These are phyloP conservation scores for Trichoderma arundinaceum DNA, from an alignment of 2,329 filamentous ascomycete species.

Conservation along the genomic window DNA sequence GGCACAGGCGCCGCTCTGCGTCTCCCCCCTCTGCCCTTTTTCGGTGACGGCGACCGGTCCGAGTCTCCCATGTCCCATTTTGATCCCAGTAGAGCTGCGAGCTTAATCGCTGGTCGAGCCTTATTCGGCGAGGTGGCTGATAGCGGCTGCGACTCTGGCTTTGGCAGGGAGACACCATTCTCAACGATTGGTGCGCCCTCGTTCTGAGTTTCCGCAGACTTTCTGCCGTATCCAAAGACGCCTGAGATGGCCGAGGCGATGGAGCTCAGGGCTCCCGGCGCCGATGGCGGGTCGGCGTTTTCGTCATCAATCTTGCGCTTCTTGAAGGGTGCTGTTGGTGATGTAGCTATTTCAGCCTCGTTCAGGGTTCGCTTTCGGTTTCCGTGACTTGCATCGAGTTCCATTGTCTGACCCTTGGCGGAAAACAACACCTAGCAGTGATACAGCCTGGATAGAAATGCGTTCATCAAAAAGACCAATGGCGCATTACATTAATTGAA, in stretches of 20 bases:
- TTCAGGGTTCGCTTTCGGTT: conserved; percentile 39
- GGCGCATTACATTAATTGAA: conserved; percentile 11
- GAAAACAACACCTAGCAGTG: background rate
- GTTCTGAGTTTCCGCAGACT: conserved; percentile 9
- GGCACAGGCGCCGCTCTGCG: conserved; percentile 9
- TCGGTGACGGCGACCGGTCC: conserved; percentile 18
- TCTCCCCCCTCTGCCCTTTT: conserved; percentile 21
- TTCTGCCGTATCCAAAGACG: conserved; percentile 36
- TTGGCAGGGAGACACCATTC: conserved; percentile 31
- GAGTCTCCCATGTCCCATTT: conserved; percentile 46
- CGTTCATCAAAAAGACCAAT: background rate
- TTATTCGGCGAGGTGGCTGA: conserved; percentile 32
- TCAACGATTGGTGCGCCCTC: background rate
- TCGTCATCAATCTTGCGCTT: conserved; percentile 43
- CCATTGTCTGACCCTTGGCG: conserved; percentile 36
- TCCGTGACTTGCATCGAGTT: conserved; percentile 35
- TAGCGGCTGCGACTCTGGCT: conserved; percentile 32
- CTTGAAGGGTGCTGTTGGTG: conserved; percentile 40
- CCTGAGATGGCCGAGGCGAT: conserved; percentile 44
- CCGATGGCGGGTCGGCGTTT: conserved; percentile 37
- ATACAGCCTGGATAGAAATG: background rate
- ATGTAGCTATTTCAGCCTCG: conserved; percentile 34
- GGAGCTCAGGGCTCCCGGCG: conserved; percentile 42
- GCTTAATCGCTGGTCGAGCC: conserved; percentile 46
- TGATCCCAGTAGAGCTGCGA: conserved; percentile 46